Evolutionary conservation across 2,329 filamentous ascomycete species (phyloP).

Genomic region (Sarocladium oryzae): DNA sequence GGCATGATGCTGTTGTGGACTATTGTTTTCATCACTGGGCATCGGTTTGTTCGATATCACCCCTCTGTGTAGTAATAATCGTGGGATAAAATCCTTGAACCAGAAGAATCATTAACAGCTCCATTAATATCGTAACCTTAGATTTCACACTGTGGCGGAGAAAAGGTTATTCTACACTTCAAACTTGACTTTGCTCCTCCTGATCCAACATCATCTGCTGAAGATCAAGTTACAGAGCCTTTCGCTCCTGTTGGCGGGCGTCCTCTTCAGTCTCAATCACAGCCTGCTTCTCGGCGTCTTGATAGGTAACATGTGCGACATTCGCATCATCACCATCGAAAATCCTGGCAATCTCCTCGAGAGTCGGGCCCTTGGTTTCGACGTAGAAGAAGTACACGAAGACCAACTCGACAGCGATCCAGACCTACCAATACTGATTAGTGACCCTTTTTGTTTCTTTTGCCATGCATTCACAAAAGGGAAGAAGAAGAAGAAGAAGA

Average conservation of each 20-base stretch:
- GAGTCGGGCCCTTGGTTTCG: slow-evolving; percentile 47
- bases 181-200: too few species aligned
- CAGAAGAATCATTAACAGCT: too few species aligned
- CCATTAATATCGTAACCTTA: too few species aligned
- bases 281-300: slow-evolving; percentile 3
- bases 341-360: slow-evolving; percentile 35
- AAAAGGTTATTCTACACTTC: too few species aligned
- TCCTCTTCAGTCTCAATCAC: slow-evolving; percentile 4
- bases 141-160: too few species aligned
- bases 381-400: slow-evolving; percentile 34
- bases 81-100: too few species aligned
- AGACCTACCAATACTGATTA: slow-evolving; percentile 12
- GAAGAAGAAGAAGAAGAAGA: neutral
- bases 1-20: too few species aligned
- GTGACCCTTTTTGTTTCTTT: neutral
- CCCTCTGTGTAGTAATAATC: too few species aligned
- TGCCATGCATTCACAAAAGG: too few species aligned
- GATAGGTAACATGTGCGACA: neutral
- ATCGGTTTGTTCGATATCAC: too few species aligned
- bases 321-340: slow-evolving; percentile 5
- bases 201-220: too few species aligned
- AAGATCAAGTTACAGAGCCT: neutral
- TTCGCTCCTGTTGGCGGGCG: neutral
- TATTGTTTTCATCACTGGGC: too few species aligned
- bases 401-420: slow-evolving; percentile 24